Conservation (phyloP, 805 yeast genomes). For the Candida nanaspora region DNA sequence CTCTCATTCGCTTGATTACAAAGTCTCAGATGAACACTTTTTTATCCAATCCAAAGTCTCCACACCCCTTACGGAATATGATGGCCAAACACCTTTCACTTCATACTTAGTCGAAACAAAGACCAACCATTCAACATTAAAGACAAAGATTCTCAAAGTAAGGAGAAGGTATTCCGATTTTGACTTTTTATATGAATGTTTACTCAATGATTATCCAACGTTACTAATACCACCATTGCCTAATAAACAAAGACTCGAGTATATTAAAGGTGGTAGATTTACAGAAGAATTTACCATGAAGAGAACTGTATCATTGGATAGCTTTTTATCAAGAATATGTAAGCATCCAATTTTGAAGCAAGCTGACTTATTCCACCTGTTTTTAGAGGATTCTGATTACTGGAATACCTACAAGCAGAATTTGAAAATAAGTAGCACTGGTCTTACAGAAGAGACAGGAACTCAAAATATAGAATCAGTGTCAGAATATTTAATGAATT, state of each 20-base stretch:
- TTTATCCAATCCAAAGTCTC: conserved; percentile 37
- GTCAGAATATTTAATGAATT: conserved; percentile 90
- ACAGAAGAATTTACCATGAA: conserved; percentile 76
- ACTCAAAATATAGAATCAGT: conserved; percentile 54
- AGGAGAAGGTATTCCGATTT: conserved; percentile 87
- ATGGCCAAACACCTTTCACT: conserved; percentile 70
- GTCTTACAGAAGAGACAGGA: conserved; percentile 4
- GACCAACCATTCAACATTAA: conserved; percentile 56
- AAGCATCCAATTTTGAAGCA: conserved; percentile 66
- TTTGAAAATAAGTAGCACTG: conserved; percentile 31
- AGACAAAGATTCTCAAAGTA: conserved; percentile 36
- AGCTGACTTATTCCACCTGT: conserved; percentile 63
- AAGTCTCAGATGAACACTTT: conserved; percentile 8
- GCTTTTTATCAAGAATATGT: conserved; percentile 68
- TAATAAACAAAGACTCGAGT: conserved; percentile 84
- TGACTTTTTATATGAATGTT: conserved; percentile 65
- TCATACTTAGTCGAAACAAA: conserved; percentile 62
- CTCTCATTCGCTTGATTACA: not conserved
- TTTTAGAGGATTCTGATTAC: conserved; percentile 58
- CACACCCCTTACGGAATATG: conserved; percentile 63
- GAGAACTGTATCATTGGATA: conserved; percentile 70
- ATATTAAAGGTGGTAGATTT: conserved; percentile 89
- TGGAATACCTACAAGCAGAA: conserved; percentile 66
- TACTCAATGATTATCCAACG: conserved; percentile 75
- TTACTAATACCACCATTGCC: conserved; percentile 90